A percentile compares a stretch with the other conserved stretches of the same genome.
Evolutionary conservation across 805 yeast genomes (phyloP).

Genomic region (Barnettozyma vustinii): DNA sequence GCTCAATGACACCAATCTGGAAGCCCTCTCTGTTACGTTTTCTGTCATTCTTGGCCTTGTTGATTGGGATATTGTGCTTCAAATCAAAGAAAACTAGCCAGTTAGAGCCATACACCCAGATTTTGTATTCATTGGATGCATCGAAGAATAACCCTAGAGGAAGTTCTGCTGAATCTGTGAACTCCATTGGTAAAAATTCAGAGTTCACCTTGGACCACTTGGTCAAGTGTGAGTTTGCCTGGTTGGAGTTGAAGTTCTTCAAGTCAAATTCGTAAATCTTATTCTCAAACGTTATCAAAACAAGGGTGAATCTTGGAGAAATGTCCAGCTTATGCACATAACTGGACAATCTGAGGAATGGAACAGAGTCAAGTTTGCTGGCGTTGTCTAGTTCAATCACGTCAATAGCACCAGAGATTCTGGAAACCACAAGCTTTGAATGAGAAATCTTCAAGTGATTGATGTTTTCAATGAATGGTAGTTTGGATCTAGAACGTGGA

Average conservation of each 20-base stretch:
- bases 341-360: slow-evolving; percentile 54
- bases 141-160: slow-evolving; percentile 67
- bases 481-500: slow-evolving; percentile 28
- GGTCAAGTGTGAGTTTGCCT: slow-evolving; percentile 38
- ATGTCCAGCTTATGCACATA: slow-evolving; percentile 60
- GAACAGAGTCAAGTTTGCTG: slow-evolving; percentile 25
- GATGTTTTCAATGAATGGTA: slow-evolving; percentile 46
- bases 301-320: slow-evolving; percentile 43
- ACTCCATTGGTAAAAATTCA: slow-evolving; percentile 66
- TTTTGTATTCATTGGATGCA: slow-evolving; percentile 32
- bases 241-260: slow-evolving; percentile 5
- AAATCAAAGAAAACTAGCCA: slow-evolving; percentile 80
- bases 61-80: slow-evolving; percentile 47
- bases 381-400: slow-evolving; percentile 29
- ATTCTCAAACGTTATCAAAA: slow-evolving; percentile 69
- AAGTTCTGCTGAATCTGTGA: slow-evolving; percentile 52
- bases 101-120: slow-evolving; percentile 85
- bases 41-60: slow-evolving; percentile 25
- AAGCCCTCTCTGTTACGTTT: slow-evolving; percentile 39
- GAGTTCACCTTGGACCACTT: slow-evolving; percentile 78
- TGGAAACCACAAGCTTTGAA: slow-evolving; percentile 48
- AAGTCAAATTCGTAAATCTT: slow-evolving; percentile 64
- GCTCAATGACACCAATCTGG: slow-evolving; percentile 36
- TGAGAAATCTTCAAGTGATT: slow-evolving; percentile 46
- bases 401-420: slow-evolving; percentile 65